Evolutionary conservation across 345 rosid genomes (phyloP).

Genomic region (Populus euphratica): DNA sequence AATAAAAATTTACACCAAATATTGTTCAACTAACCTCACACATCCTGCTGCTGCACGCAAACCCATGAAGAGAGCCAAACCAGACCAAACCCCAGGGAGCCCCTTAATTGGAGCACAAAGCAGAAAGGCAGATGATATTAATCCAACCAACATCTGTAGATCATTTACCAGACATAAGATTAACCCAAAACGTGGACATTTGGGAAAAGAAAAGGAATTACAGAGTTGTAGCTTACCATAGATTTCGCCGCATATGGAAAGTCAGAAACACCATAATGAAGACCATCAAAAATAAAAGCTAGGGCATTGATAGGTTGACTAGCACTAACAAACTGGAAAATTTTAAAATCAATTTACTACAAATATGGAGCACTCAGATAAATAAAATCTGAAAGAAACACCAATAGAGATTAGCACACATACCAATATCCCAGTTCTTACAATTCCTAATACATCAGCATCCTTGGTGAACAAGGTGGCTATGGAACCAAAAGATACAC

Average conservation of each 20-base stretch:
- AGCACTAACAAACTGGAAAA: constrained; percentile 68
- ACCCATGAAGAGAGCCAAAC: constrained; percentile 85
- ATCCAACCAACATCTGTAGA: constrained; percentile 70
- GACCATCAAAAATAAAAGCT: constrained; percentile 91
- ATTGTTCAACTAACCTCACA: constrained; percentile 47
- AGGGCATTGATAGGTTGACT: constrained; percentile 89
- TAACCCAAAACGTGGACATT: neutral
- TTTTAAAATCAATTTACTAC: constrained; percentile 1
- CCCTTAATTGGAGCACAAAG: constrained; percentile 60
- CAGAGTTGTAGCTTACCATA: constrained; percentile 45
- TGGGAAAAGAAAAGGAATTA: neutral
- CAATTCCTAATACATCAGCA: constrained; percentile 61
- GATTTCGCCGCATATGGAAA: constrained; percentile 83
- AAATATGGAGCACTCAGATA: neutral
- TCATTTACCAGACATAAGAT: constrained; percentile 10
- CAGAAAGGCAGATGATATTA: constrained; percentile 59
- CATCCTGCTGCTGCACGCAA: constrained; percentile 72
- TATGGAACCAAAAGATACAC: constrained; percentile 60
- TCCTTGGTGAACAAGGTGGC: constrained; percentile 81
- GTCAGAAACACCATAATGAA: constrained; percentile 91
- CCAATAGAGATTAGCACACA: constrained; percentile 13
- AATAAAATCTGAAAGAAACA: neutral
- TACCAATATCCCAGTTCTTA: constrained; percentile 74
- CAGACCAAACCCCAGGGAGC: constrained; percentile 85
- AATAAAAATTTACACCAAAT: neutral